A percentile compares a stretch with the other conserved stretches of the same genome.
Evolutionary conservation across 768 basidiomycete species (phyloP).

Genomic region (Leccinum subtestaceum): DNA sequence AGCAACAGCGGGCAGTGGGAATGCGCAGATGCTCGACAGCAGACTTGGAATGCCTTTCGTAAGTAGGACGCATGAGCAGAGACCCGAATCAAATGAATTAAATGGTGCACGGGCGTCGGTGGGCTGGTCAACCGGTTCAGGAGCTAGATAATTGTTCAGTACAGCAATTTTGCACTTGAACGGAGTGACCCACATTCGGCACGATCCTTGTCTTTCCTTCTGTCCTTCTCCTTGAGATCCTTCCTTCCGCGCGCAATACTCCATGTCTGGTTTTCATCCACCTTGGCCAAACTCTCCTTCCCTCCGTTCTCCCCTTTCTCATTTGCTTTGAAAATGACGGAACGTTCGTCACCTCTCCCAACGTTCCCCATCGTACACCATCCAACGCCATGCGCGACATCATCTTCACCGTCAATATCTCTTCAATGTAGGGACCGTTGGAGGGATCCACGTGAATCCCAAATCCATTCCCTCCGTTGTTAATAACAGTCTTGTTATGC

Average conservation of each 20-base stretch:
- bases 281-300: constrained; percentile 34
- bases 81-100: constrained; percentile 58
- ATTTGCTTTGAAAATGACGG: constrained; percentile 29
- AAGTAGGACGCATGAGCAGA: constrained; percentile 32
- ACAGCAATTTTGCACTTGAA: background rate
- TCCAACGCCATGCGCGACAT: constrained; percentile 61
- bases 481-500: constrained; percentile 7
- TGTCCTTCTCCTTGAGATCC: constrained; percentile 60
- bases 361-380: constrained; percentile 52
- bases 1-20: constrained; percentile 10
- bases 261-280: constrained; percentile 57
- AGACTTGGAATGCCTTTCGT: constrained; percentile 16
- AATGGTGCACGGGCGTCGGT: constrained; percentile 47
- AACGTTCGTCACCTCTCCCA: constrained; percentile 62
- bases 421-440: constrained; percentile 61
- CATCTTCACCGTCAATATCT: constrained; percentile 77
- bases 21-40: constrained; percentile 12
- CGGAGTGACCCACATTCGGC: constrained; percentile 27
- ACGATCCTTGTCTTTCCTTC: constrained; percentile 30
- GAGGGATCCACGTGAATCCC: constrained; percentile 71
- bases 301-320: constrained; percentile 29
- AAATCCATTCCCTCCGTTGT: constrained; percentile 46
- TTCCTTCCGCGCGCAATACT: constrained; percentile 59
- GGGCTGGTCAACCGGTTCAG: constrained; percentile 39
- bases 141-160: constrained; percentile 35